phyloP scores from a whole-genome alignment of 352 stramenopile genomes.

The Phytophthora melonis region DNA sequence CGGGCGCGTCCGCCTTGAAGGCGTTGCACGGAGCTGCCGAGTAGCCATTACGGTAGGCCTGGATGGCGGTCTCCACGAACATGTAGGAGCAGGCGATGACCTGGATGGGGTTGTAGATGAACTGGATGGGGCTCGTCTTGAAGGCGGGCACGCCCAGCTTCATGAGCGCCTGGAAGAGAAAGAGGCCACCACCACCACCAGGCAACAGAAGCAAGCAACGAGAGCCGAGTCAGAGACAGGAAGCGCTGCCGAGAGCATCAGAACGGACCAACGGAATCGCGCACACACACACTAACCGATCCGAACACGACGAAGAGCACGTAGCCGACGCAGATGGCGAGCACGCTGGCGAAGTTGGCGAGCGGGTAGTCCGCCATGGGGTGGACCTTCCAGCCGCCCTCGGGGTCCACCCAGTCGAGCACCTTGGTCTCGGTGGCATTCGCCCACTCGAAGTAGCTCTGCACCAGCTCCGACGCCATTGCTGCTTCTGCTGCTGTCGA shows the following conservation, averaged over 20 bases:
- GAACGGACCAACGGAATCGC: constrained; percentile 12
- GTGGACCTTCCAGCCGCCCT: constrained; percentile 64
- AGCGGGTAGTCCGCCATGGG: constrained; percentile 75
- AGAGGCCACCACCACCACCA: not conserved
- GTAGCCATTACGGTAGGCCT: constrained; percentile 92
- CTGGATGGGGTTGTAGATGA: constrained; percentile 96
- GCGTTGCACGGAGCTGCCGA: constrained; percentile 85
- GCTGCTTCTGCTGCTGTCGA: constrained; percentile 4
- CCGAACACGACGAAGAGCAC: constrained; percentile 75
- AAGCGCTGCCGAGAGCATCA: not conserved
- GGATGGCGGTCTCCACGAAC: constrained; percentile 90
- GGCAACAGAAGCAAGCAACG: constrained; percentile 5
- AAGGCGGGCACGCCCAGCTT: constrained; percentile 58
- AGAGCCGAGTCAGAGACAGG: constrained; percentile 8
- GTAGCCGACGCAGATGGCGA: constrained; percentile 71
- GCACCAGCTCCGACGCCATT: constrained; percentile 46
- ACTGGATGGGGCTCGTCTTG: constrained; percentile 83
- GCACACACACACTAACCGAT: constrained; percentile 36
- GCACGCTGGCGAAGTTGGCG: constrained; percentile 67
- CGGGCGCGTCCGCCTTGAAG: constrained; percentile 85
- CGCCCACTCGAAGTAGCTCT: constrained; percentile 67
- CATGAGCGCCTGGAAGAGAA: constrained; percentile 49
- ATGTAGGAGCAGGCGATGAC: constrained; percentile 95
- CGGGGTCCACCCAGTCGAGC: constrained; percentile 67
- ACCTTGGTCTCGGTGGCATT: constrained; percentile 57